Conservation (phyloP, 2,329 filamentous ascomycete genomes). For the Fusarium pininemorale region DNA sequence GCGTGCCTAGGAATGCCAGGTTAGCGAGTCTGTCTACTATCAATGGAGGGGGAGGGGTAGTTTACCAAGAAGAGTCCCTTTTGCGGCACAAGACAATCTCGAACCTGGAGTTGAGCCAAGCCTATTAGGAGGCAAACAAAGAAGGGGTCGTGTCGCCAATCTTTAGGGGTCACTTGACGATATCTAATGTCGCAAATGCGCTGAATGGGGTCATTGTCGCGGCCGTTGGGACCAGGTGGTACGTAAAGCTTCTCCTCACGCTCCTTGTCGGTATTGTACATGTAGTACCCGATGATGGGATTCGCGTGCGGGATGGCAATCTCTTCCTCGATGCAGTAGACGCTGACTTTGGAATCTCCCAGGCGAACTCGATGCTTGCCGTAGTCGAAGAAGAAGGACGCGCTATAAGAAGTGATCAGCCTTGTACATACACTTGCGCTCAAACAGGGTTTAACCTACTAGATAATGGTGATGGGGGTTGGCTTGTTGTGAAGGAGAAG, state of each 20-base stretch:
- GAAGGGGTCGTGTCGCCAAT: not conserved
- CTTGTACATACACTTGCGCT: not conserved
- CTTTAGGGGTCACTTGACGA: not conserved
- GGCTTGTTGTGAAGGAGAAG: not conserved
- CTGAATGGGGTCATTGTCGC: rapidly evolving
- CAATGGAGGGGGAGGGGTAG: not conserved
- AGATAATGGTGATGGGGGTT: not conserved
- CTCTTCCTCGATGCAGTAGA: not conserved
- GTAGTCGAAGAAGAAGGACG: not conserved
- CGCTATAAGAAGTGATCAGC: not conserved
- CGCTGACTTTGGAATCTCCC: rapidly evolving
- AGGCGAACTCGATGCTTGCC: not conserved
- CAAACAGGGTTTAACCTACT: not conserved
- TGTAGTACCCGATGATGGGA: too few relatives aligned
- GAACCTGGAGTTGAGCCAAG: not conserved
- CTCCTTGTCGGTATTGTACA: not conserved
- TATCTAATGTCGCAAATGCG: not conserved
- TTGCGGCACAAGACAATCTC: rapidly evolving
- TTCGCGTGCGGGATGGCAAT: too few relatives aligned
- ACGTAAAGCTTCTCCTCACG: rapidly evolving
- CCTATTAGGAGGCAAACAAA: not conserved
- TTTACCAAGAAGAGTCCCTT: not conserved
- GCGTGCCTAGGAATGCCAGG: not conserved
- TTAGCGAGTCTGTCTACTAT: not conserved
- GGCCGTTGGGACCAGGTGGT: rapidly evolving